Base-by-base conservation (phyloP, 345 rosid genomes). In the Gossypium bickii region DNA sequence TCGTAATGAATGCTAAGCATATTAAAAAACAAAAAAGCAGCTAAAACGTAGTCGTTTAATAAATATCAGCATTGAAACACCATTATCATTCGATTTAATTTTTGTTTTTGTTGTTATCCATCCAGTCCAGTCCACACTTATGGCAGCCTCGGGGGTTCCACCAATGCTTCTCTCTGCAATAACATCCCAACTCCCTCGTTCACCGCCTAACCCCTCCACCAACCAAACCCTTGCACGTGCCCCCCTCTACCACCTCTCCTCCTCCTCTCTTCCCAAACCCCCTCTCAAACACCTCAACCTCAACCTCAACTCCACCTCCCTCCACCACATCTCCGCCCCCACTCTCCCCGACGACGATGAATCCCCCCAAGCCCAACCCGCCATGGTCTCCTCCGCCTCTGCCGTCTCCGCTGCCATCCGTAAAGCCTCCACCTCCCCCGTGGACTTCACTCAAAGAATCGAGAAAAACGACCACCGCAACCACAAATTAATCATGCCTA, bases 391-490 rank as follows among this genome's bases (percentile, higher is more conserved):
- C 10, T 94, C 97, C 15, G 97, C 98, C 55, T 86, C 92, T 11
- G 97, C 97, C 10, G 86, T 94, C 17, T 93, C 88, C 12, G 79
- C 94, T 9, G 88, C 94, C 60, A 92, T 94, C 62, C 89, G 88
- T 11, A 81, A 76, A 61, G 84, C 84, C 10, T 90, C 97, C 48
- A 87, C 77, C 6, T 88, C 93, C 22, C 90, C 93, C 0, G 94
- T 92, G 7, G 92, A 92, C 74, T 94, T 94, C 78, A 79, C 82
- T 12, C 97, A 90, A 77, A 77, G 59, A 58, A 81, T 92, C 70
- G 97, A 92, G 77, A 76, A 52, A 34, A 29, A 29, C 10, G 73
- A 85, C 65, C 88, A 85, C 70, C 86, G 78, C 68, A 81, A 85
- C 71, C 80, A 78, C 58, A 85, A 92, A 71, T 74, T 88, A 75